phyloP scores from a whole-genome alignment of 1,139 yeast genomes.

The Debaryomyces fabryi region DNA sequence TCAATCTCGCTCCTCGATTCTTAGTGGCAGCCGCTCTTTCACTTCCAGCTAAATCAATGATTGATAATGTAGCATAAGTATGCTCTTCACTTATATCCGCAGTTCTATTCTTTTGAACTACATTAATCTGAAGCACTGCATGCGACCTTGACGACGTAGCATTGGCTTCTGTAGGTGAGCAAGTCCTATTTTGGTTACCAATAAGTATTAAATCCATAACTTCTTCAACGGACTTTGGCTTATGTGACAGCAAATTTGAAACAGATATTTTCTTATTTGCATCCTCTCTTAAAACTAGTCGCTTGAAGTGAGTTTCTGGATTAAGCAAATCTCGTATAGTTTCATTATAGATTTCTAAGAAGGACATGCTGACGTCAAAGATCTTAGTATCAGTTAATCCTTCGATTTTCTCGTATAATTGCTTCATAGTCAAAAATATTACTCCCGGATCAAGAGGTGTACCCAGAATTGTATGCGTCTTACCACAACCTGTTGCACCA shows the following conservation, averaged over 20 bases:
- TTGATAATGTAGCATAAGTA: conserved; percentile 76
- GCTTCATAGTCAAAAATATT: conserved; percentile 76
- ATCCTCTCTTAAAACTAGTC: conserved; percentile 71
- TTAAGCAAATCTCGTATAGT: conserved; percentile 76
- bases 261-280: conserved; percentile 69
- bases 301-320: conserved; percentile 51
- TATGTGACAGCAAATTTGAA: conserved; percentile 68
- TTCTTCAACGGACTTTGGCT: conserved; percentile 66
- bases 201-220: conserved; percentile 75
- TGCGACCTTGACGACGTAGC: conserved; percentile 90
- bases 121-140: conserved; percentile 84
- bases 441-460: conserved; percentile 75
- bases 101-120: conserved; percentile 62
- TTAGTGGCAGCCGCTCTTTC: conserved; percentile 91
- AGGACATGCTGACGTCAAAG: conserved; percentile 68
- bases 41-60: conserved; percentile 92
- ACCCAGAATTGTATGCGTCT: conserved; percentile 89
- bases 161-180: conserved; percentile 89
- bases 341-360: conserved; percentile 89
- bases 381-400: conserved; percentile 54
- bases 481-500: conserved; percentile 99
- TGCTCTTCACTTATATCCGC: conserved; percentile 69
- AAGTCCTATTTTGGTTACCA: conserved; percentile 79
- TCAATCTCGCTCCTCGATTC: conserved; percentile 75
- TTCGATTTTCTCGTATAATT: conserved; percentile 65